Base-by-base conservation (phyloP, 176 grass and related monocot genomes). In the Neostapfia colusana region DNA sequence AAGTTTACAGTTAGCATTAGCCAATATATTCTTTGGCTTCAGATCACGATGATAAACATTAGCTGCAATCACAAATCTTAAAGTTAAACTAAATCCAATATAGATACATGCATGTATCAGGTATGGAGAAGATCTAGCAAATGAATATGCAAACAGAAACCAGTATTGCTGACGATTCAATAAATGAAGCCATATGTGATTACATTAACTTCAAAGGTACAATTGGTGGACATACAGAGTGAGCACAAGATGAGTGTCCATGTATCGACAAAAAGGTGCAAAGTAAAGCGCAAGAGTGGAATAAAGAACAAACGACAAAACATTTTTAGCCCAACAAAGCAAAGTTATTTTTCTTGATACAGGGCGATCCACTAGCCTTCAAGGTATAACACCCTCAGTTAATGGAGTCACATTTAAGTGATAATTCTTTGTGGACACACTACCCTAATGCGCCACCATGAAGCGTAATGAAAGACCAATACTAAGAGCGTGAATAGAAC, bases 21-120 rank as follows among this genome's bases (percentile, higher is more conserved):
- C 94, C 43, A 97, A 82, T 85, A 93, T 91, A 71, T 97, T 97
- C 63, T 83, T 91, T 6, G 94, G 94, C 71, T 97, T 97, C 56
- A 97, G 70, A 82, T 97, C 94, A 78, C 91, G 88, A 78, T 97
- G 94, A 86, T 93, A 97, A 48, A 97, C 88, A 79, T 93, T 89
- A 73, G 94, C 94, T 97, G 84, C 56, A 83, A 45, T 60, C 77
- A 79, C 43, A 81, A 87, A 64, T 87, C 42, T 37, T 31, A 31
- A 31, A 31, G 31, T 31, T 31, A 31, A 31, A 31, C 31, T 31
- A 31, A 31, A 31, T 31, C 31, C 31, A 31, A 31, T 31, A 31
- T 31, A 31, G 31, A 31, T 31, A 31, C 31, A 31, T 31, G 69
- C 28, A 87, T 57, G 75, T 17, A 79, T 43, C 45, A 74, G 75